Evolutionary conservation across 768 basidiomycete genomes (phyloP).

Genomic region (Suillus subaureus): DNA sequence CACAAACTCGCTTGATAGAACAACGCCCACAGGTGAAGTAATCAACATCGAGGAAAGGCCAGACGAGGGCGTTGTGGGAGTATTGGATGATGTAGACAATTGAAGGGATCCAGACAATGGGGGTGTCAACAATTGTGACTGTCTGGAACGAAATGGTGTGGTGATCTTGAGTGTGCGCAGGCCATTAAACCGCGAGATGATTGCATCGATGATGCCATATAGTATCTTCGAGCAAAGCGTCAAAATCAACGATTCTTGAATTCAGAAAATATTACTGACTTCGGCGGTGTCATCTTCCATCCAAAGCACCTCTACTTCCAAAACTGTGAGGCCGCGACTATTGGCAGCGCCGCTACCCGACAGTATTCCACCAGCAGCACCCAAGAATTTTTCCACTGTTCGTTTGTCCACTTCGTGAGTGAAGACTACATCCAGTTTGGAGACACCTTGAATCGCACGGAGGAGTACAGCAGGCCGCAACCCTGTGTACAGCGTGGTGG

Average conservation of each 20-base stretch:
- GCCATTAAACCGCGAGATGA: conserved; percentile 35
- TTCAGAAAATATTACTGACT: conserved; percentile 17
- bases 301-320: conserved; percentile 33
- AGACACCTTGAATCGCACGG: conserved; percentile 30
- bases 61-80: background rate
- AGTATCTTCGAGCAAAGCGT: conserved; percentile 21
- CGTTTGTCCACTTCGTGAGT: conserved; percentile 35
- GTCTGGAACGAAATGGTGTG: conserved; percentile 32
- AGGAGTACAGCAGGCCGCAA: conserved; percentile 30
- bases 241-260: background rate
- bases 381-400: conserved; percentile 35
- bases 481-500: conserved; percentile 31
- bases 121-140: conserved; percentile 14
- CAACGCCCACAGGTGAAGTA: background rate
- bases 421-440: conserved; percentile 31
- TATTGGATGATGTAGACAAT: conserved; percentile 13
- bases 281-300: conserved; percentile 30
- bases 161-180: conserved; percentile 31
- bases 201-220: conserved; percentile 30
- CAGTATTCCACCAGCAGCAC: conserved; percentile 24
- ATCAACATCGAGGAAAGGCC: background rate
- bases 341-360: conserved; percentile 14
- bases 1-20: conserved; percentile 29
- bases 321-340: conserved; percentile 17
- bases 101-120: conserved; percentile 6